Evolutionary conservation across 1,284 basidiomycete species (phyloP).

Genomic region (Boletellus dicymbophilus): DNA sequence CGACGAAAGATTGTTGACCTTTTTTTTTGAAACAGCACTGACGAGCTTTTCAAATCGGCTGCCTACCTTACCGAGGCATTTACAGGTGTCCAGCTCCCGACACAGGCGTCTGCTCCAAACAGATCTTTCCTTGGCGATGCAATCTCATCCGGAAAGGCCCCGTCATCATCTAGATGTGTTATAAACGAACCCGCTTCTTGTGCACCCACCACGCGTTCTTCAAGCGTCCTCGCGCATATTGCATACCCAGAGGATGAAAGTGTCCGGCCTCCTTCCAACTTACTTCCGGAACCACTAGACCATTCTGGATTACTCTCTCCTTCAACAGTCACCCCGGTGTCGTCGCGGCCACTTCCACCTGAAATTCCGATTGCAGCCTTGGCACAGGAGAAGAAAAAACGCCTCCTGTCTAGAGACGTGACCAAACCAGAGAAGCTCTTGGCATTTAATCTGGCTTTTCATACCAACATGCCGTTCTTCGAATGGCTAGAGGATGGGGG

Average conservation of each 20-base stretch:
- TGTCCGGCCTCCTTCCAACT: background rate
- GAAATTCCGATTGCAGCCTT: background rate
- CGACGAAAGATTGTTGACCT: slow-evolving; percentile 4
- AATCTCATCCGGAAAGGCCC: background rate
- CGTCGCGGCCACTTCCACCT: background rate
- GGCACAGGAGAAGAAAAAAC: background rate
- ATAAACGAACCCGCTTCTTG: slow-evolving; percentile 15
- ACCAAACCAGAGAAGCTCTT: slow-evolving; percentile 23
- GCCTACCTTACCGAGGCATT: slow-evolving; percentile 68
- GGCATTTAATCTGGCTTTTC: slow-evolving; percentile 59
- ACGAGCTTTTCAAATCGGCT: slow-evolving; percentile 72
- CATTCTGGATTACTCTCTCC: background rate
- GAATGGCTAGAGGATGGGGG: slow-evolving; percentile 57
- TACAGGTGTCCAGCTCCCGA: slow-evolving; percentile 31
- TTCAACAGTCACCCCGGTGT: background rate
- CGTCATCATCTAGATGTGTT: background rate
- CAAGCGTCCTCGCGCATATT: slow-evolving; percentile 22
- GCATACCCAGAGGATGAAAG: slow-evolving; percentile 10
- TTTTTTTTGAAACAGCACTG: slow-evolving; percentile 45
- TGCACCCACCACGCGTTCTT: slow-evolving; percentile 17
- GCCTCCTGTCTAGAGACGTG: background rate
- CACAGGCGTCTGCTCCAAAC: slow-evolving; percentile 24
- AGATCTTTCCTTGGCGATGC: slow-evolving; percentile 16
- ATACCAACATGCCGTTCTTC: slow-evolving; percentile 47
- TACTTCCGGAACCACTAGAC: background rate